Percentiles rank a stretch among this genome's conserved stretches.
phyloP scores from a whole-genome alignment of 129 eudicot species.

The Pittosporum tobira region DNA sequence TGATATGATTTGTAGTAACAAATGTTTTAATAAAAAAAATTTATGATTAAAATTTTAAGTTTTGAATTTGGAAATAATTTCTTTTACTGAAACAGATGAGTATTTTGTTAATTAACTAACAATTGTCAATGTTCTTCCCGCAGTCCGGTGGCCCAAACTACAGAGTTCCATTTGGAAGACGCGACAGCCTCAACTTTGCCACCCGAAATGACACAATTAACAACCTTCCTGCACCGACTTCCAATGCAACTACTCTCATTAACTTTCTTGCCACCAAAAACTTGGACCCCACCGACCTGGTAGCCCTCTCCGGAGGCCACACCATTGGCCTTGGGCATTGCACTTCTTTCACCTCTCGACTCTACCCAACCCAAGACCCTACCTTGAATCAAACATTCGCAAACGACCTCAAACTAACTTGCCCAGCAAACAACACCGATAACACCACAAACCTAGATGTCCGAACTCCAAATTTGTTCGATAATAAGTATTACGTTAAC shows the following conservation, averaged over 20 bases:
- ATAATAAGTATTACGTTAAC: no score
- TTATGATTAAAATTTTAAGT: no score
- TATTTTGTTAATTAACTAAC: no score
- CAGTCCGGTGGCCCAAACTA: slow-evolving; percentile 54
- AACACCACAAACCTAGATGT: no score
- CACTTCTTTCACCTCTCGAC: slow-evolving; percentile 33
- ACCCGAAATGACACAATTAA: slow-evolving; percentile 26
- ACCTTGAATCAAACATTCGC: slow-evolving; percentile 42
- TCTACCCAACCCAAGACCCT: slow-evolving; percentile 48
- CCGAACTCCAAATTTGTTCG: no score
- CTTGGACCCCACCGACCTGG: slow-evolving; percentile 45
- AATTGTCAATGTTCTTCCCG: no score
- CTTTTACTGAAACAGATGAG: no score
- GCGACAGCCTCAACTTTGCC: slow-evolving; percentile 43
- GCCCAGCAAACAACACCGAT: no score
- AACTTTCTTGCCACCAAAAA: slow-evolving; percentile 27
- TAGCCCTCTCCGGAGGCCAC: slow-evolving; percentile 67
- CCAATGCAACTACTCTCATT: slow-evolving; percentile 33
- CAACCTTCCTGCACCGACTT: slow-evolving; percentile 41
- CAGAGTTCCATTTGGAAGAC: slow-evolving; percentile 47
- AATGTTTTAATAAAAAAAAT: no score
- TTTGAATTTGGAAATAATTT: no score
- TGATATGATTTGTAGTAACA: no score
- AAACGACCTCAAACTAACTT: slow-evolving; percentile 26
- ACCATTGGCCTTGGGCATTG: slow-evolving; percentile 56